These are phyloP conservation scores for Debaryomyces udenii DNA, from an alignment of 1,139 yeast species.

Conservation along the genomic window DNA sequence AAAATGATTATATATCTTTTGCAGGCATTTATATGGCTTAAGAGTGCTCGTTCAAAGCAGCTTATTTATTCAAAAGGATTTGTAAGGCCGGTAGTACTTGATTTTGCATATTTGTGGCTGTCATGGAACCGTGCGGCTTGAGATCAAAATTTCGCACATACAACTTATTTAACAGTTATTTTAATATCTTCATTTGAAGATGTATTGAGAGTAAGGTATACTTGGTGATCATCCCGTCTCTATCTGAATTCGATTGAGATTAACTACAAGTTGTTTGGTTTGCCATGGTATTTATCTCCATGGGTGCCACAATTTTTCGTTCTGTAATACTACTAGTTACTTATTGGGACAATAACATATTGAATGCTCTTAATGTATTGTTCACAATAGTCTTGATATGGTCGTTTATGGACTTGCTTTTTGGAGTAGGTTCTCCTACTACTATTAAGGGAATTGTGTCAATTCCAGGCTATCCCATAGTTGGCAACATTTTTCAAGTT, in stretches of 20 bases:
- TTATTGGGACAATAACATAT: constrained; percentile 8
- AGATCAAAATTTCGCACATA: neutral
- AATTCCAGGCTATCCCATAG: constrained; percentile 54
- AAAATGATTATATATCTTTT: too few species aligned
- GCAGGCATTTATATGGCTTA: too few species aligned
- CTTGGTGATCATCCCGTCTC: neutral
- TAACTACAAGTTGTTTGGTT: constrained; percentile 3
- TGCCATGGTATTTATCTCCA: constrained; percentile 7
- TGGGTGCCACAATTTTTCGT: constrained; percentile 9
- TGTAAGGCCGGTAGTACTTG: too few species aligned
- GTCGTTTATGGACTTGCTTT: constrained; percentile 18
- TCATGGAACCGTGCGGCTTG: constrained; percentile 1
- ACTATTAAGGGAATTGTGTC: constrained; percentile 39
- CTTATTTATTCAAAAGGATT: too few species aligned
- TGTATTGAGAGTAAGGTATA: too few species aligned
- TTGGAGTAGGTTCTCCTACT: constrained; percentile 25
- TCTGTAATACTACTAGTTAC: constrained; percentile 8
- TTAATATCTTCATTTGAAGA: too few species aligned
- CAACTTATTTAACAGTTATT: neutral
- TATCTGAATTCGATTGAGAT: constrained; percentile 3
- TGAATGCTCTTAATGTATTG: constrained; percentile 4
- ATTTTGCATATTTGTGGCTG: neutral
- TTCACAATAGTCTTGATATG: constrained; percentile 5
- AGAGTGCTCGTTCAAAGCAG: too few species aligned
- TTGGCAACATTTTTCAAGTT: constrained; percentile 56